Evolutionary conservation across 345 rosid species (phyloP).

Genomic region (Citrus unshiu): DNA sequence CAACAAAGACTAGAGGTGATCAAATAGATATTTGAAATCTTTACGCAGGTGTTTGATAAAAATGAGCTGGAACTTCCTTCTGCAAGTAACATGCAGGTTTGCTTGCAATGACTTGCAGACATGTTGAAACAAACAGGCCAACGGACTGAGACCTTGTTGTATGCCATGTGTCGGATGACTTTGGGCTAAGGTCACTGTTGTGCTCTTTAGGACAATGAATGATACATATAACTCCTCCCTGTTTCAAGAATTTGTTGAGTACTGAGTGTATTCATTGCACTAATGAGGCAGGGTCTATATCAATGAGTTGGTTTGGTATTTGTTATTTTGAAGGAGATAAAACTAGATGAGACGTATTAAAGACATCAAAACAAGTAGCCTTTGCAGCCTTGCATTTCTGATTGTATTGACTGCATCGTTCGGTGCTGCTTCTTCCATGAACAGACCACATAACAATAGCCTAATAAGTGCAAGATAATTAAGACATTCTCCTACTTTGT

Average conservation of each 20-base stretch:
- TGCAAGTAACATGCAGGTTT: background rate
- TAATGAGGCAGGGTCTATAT: slow-evolving; percentile 15
- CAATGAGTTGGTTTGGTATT: slow-evolving; percentile 17
- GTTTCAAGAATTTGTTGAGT: background rate
- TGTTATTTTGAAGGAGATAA: background rate
- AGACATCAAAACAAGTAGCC: background rate
- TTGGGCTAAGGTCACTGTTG: slow-evolving; percentile 15
- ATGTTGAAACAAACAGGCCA: background rate
- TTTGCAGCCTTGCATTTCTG: background rate
- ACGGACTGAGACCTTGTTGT: slow-evolving; percentile 14
- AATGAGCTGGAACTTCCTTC: background rate
- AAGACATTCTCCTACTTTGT: background rate
- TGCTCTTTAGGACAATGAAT: slow-evolving; percentile 14
- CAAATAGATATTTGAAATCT: background rate
- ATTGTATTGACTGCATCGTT: background rate
- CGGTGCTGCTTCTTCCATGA: background rate
- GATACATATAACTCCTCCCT: background rate
- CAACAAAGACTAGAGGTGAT: background rate
- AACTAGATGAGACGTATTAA: background rate
- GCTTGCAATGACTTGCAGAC: background rate
- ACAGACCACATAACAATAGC: background rate
- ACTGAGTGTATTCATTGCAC: background rate
- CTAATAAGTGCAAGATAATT: background rate
- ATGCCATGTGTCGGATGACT: slow-evolving; percentile 17
- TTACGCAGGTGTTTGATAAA: background rate